phyloP scores from a whole-genome alignment of 768 basidiomycete species.

The Lactarius quietus region DNA sequence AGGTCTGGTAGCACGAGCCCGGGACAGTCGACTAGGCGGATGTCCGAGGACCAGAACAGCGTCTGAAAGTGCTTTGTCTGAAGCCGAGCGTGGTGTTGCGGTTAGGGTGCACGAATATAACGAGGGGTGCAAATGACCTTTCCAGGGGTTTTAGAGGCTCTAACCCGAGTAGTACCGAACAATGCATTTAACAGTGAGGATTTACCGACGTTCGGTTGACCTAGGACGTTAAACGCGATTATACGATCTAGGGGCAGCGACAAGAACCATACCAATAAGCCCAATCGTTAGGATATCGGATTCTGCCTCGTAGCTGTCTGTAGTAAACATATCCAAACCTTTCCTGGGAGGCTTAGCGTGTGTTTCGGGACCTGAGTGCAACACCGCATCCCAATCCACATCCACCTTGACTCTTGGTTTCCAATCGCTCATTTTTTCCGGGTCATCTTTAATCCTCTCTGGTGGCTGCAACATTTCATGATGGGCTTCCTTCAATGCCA shows the following conservation, averaged over 20 bases:
- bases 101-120: background rate
- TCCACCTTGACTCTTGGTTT: slow-evolving; percentile 55
- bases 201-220: slow-evolving; percentile 96
- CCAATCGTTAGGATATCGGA: slow-evolving; percentile 73
- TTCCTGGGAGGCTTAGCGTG: slow-evolving; percentile 18
- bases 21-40: slow-evolving; percentile 93
- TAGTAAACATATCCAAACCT: slow-evolving; percentile 21
- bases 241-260: background rate
- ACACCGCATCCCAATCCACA: slow-evolving; percentile 72
- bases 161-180: slow-evolving; percentile 73
- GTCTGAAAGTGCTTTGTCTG: slow-evolving; percentile 97
- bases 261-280: slow-evolving; percentile 56
- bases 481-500: slow-evolving; percentile 64
- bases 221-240: slow-evolving; percentile 36
- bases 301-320: slow-evolving; percentile 30
- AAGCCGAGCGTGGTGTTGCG: background rate
- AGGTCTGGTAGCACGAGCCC: slow-evolving; percentile 88
- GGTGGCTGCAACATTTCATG: slow-evolving; percentile 66
- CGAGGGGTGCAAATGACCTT: slow-evolving; percentile 47
- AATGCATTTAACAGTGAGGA: slow-evolving; percentile 89
- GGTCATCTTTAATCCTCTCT: slow-evolving; percentile 44
- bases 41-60: slow-evolving; percentile 79
- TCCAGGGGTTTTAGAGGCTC: slow-evolving; percentile 82
- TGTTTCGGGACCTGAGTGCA: slow-evolving; percentile 37
- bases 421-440: slow-evolving; percentile 57